These are phyloP conservation scores for Trichoderma pleuroti DNA, from an alignment of 2,329 filamentous ascomycete genomes.

Conservation along the genomic window DNA sequence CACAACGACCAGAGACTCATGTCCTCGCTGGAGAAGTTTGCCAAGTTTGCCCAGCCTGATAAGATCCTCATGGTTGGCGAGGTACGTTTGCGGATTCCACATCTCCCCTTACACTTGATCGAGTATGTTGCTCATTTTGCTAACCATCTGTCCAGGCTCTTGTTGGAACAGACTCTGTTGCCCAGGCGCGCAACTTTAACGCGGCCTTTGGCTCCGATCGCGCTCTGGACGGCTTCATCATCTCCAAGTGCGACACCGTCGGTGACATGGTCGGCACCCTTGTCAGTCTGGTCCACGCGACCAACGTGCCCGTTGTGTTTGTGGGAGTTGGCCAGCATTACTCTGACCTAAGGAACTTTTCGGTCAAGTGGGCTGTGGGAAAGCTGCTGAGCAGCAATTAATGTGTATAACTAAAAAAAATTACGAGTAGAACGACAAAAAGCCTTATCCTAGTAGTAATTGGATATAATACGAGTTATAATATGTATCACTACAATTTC, in stretches of 20 bases:
- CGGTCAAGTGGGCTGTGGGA: slow-evolving; percentile 66
- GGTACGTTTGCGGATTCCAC: slow-evolving; percentile 30
- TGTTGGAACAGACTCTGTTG: slow-evolving; percentile 91
- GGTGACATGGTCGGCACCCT: slow-evolving; percentile 98
- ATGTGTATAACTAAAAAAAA: slow-evolving; percentile 16
- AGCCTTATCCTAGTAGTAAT: background rate
- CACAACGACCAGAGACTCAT: slow-evolving; percentile 96
- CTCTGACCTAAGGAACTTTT: slow-evolving; percentile 64
- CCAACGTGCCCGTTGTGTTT: slow-evolving; percentile 92
- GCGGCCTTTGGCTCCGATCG: slow-evolving; percentile 79
- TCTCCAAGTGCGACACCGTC: slow-evolving; percentile 97
- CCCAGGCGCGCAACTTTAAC: slow-evolving; percentile 96
- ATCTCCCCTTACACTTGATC: background rate
- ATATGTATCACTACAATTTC: background rate
- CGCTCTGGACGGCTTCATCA: slow-evolving; percentile 91
- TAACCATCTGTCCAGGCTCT: slow-evolving; percentile 55
- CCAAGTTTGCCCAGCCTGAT: slow-evolving; percentile 90
- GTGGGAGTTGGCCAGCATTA: slow-evolving; percentile 72
- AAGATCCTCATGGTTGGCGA: slow-evolving; percentile 95
- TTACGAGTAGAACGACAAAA: background rate
- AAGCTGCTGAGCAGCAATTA: slow-evolving; percentile 56
- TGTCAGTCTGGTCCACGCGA: slow-evolving; percentile 96
- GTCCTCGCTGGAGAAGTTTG: slow-evolving; percentile 96
- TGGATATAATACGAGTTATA: slow-evolving; percentile 13
- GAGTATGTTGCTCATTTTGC: background rate